Base-by-base conservation (phyloP, 2,329 filamentous ascomycete species). In the Gliomastix tumulicola region DNA sequence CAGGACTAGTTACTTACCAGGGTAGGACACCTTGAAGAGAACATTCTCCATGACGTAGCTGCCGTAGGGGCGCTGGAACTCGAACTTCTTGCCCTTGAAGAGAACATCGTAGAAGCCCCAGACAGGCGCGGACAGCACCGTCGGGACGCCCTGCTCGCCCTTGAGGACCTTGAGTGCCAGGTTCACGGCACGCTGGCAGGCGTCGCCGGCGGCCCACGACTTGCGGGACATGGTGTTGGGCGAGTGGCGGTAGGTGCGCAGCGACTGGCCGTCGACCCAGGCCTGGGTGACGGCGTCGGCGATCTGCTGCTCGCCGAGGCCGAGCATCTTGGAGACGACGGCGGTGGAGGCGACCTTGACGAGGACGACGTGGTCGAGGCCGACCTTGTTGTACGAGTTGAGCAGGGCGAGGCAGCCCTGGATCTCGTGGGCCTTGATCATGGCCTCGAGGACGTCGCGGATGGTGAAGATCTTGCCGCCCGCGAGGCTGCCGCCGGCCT, bases 21-120 rank as follows among this genome's bases (percentile, higher is more conserved):
- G 90, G 63, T 96, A 97, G 32, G 92, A 98, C 42, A 98, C 92
- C 79, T 98, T 98, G 83, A 98, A 98, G 46, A 98, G 81, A 42
- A 98, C 88, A 57, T 97, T 98, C 79, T 98, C 92, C 92, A 98
- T 98, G 49, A 98, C 92, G 64, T 98, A 98, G 73, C 85, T 94
- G 58, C 89, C 90, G 58, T 98, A 98, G 41, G 83, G 80, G 44
- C 92, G 82, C 74, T 97, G 90, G 76, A 96, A 98, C 63, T 88
- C 72, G 61, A 98, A 98, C 65, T 86, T 86, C 54, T 94, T 88
- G 66, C 88, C 88, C 71, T 89, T 87, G 76, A 97, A 98, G 46
- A 94, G 77, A 47, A 97, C 89, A 58, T 98, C 92, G 68, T 98
- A 98, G 77, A 97, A 98, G 41, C 92, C 92, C 92, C 92, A 98